Base-by-base conservation (phyloP, 768 basidiomycete species). In the Termitomyces sp. region DNA sequence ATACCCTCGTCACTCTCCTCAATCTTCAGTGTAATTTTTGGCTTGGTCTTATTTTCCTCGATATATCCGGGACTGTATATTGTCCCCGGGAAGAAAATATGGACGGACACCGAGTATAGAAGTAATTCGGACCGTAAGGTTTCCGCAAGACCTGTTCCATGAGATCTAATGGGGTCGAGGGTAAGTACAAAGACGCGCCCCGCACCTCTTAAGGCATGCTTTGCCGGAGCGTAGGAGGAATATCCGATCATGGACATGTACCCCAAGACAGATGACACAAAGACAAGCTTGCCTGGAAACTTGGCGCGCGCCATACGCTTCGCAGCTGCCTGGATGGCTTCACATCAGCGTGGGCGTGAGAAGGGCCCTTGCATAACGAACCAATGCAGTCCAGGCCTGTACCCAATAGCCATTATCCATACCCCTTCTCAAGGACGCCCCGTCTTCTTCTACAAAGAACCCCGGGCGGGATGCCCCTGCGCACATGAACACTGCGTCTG, bases 71-170 rank as follows among this genome's bases (percentile, higher is more conserved):
- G 87, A 0, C 82, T 84, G 57, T 76, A 81, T 72, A 98, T 95
- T 0, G 91, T 91, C 2, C 80, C 80, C 0, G 94, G 92, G 72
- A 92, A 86, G 71, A 84, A 93, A 39, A 92, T 83, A 58, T 94
- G 92, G 10, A 93, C 81, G 45, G 78, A 74, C 64, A 92, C 88
- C 48, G 79, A 81, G 67, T 95, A 94, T 6, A 95, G 75, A 56
- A 85, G 71, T 51, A 93, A 73, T 64, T 96, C 94, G 27, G 84
- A 88, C 16, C 88, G 85, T n/a, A 98, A 76, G 0, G 87, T 80
- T 58, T 98, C 94, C 18, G 91, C 91, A 0, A 98, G 81, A 18
- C 88, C 92, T 94, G 64, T 27, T 16, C 11, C 18, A 20, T 27
- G 10, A 32, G 23, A 39, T 31, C 33, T 13, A 41, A 36, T 18